Evolutionary conservation across 1,284 basidiomycete genomes (phyloP), one percentile per base, ranked within the genome.

Genomic region (Sphagnurus paluster): DNA sequence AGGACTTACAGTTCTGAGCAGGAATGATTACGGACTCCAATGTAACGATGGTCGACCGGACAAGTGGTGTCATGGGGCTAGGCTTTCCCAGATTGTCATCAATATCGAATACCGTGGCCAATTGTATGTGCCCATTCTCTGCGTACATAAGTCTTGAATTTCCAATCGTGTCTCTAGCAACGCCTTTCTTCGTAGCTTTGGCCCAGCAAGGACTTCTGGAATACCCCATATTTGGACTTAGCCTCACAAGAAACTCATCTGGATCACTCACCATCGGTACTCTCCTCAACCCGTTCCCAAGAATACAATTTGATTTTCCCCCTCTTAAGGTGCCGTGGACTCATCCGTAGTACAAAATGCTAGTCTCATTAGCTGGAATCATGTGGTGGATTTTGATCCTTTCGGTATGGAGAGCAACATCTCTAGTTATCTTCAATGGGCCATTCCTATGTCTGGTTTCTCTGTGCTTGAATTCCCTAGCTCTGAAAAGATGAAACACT

Each of bases 371-470:
- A 73, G 72, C 37, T 90, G 87, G 87, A 84, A 84, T 52, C 75
- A 79, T 41, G 85, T 90, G 2, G 77, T 82, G 13, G 77, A 87
- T 8, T 90, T 90, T 58, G 71, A 80, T 21, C 87, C 87, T 2
- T 69, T 85, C 46, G 71, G 68, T 3, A 61, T 65, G 2, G 75
- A 79, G 49, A 75, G 66, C 49, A 84, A 81, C 54, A 61, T 70
- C 11, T 82, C 87, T 0, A 84, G 82, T 54, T 94, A 93, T 59
- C 72, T 93, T 24, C 84, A 87, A 52, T 95, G 92, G 92, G 77
- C 82, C 0, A 77, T 93, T 40, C 78, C 79, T 4, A 64, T 95
- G 30, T 64, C 74, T 0, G 67, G 69, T 20, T 71, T 93, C 39
- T 72, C 77, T 25, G 83, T 92, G 54, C 43, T 74, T 57, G 21